Evolutionary conservation across 1,139 yeast genomes (phyloP), one percentile per base, ranked within the genome.

Genomic region (Suhomyces choctaworum): DNA sequence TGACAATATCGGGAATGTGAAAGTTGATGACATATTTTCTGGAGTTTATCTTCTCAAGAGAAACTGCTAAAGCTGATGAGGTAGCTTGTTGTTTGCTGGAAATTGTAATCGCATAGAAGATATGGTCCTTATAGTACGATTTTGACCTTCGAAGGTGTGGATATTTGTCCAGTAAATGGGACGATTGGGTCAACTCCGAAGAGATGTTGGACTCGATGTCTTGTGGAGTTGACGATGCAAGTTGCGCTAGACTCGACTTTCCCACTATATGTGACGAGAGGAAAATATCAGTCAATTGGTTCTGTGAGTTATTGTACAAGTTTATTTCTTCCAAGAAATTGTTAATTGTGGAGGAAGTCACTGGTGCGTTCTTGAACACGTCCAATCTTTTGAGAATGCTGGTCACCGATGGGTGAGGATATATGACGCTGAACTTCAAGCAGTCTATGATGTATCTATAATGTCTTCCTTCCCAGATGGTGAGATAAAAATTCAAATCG

Each of bases 1-100:
- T 52, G 3, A 61, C 59, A 4, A 70, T 34, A 44, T 72, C 78
- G 2, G 76, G 75, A 11, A 73, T 48, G 43, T 73, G 78, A n/a
- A 73, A 40, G 36, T 66, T 65, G n/a, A 70, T 39, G 12, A 42
- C 32, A 39, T 58, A 57, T 37, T 56, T 55, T 29, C 70, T 47
- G 1, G 66, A 44, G 44, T 60, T 64, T 27, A 60, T 41, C 27
- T 58, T 57, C 30, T 62, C 69, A 23, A 66, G 39, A 0, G 74
- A 69, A 1, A 70, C 44, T 1, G 58, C 72, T 29, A 62, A 29
- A 7, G 22, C 17, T 8, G 39, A 30, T 1, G 26, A 25, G 6
- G 19, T 3, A 6, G 25, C 12, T 5, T 22, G 8, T 1, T 27
- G 12, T 6, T 19, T 13, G 5, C 13, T 15, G 7, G 20, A 33